These are phyloP conservation scores for Neurospora sp. DNA, from an alignment of 495 filamentous ascomycete species.

Conservation along the genomic window DNA sequence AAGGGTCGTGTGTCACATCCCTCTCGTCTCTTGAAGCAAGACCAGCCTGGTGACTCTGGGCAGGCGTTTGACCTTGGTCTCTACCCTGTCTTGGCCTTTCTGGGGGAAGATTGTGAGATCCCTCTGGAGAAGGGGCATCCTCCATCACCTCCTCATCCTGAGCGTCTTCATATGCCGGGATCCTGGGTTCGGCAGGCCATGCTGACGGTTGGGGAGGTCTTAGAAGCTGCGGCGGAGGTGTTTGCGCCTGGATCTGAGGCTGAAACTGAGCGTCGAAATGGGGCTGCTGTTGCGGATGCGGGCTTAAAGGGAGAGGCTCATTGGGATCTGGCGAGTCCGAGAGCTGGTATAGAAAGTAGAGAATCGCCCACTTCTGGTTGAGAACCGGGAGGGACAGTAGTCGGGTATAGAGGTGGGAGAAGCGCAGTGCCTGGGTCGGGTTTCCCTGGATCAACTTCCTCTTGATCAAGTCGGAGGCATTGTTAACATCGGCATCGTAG, in stretches of 20 bases:
- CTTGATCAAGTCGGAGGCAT: slow-evolving; percentile 86
- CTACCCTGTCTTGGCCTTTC: slow-evolving; percentile 16
- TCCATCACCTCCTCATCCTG: slow-evolving; percentile 33
- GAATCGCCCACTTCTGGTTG: slow-evolving; percentile 90
- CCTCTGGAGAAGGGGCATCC: slow-evolving; percentile 47
- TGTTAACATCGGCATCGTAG: slow-evolving; percentile 57
- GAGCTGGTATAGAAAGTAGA: slow-evolving; percentile 80
- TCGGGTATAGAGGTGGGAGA: slow-evolving; percentile 79
- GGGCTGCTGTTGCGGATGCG: slow-evolving; percentile 12
- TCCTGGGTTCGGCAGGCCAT: slow-evolving; percentile 2
- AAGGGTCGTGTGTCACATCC: slow-evolving; percentile 21
- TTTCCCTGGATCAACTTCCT: slow-evolving; percentile 68
- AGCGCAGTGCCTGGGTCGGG: slow-evolving; percentile 76
- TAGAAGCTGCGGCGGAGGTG: neutral
- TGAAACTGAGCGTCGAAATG: slow-evolving; percentile 2
- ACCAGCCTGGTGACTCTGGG: neutral
- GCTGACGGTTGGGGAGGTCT: neutral
- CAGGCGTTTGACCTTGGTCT: slow-evolving; percentile 12
- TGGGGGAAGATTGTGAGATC: slow-evolving; percentile 34
- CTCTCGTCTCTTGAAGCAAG: neutral
- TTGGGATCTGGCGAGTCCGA: slow-evolving; percentile 49
- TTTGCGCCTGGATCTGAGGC: neutral
- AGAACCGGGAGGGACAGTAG: slow-evolving; percentile 84
- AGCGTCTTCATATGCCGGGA: slow-evolving; percentile 4
- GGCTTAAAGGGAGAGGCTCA: slow-evolving; percentile 27